Base-by-base conservation (phyloP, 495 filamentous ascomycete genomes). In the Neurospora sp. region DNA sequence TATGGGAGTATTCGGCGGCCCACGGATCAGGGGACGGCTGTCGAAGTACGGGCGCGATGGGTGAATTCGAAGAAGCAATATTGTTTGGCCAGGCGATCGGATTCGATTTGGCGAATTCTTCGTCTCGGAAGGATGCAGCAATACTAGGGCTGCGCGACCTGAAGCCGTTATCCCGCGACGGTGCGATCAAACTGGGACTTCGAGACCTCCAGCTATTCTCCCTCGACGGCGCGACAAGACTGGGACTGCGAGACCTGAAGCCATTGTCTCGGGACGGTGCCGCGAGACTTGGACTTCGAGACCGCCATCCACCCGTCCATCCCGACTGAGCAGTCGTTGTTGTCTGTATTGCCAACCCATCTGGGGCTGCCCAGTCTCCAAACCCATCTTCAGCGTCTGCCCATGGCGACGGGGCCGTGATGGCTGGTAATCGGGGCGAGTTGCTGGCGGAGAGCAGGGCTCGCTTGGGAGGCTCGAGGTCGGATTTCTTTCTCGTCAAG, bases 21-120 rank as follows among this genome's bases (percentile, higher is more conserved):
- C 85, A 87, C 3, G 86, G 86, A 77, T 87, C 86, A n/a, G 84
- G 84, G 5, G 86, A 87, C n/a, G 80, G 81, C 27, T 84, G 81
- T 74, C 83, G 84, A 22, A 82, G 71, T n/a, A 78, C 42, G 14
- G 80, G 81, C 31, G 75, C 73, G 40, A 71, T 76, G 8, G 74
- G 27, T 1, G 74, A 73, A 41, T 78, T 78, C 1, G 79, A 42
- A 41, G 77, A 75, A 44, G 83, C 76, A 73, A 84, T 76, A 72
- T 75, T 84, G 1, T 78, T 81, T 3, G 83, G 82, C 78, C 81
- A 83, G 9, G 82, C 79, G 37, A 84, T 79, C 5, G 82, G 82
- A 41, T 77, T 81, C n/a, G 74, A 70, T 42, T 77, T 80, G 38
- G 74, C 76, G 0, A 78, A 78, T n/a, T 69, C 74, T 27, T 80